Evolutionary conservation across 139 green algal species (phyloP), one percentile per base, ranked within the genome.

Genomic region (Chlamydomonas sp.): DNA sequence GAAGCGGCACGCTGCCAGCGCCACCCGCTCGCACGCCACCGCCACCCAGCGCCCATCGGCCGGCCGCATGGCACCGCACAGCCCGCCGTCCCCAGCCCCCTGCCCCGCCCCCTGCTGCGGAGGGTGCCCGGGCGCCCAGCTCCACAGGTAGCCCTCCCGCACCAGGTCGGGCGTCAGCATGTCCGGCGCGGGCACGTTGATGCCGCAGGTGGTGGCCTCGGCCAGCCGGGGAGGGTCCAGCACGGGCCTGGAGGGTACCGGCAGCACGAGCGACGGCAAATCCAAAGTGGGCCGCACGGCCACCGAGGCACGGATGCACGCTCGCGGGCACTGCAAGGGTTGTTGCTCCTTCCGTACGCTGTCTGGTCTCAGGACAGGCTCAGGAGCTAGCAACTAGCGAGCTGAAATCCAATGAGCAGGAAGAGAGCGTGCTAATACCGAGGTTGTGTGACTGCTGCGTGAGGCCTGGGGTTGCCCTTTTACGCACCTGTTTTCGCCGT

Each of bases 161-260:
- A 89, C 92, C 3, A 91, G 82, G 3, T 71, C 57, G 20, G 94
- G 94, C 3, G 92, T 96, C 2, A 97, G 79, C 68, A 86, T 73
- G 90, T 97, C 95, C 1, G 95, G 94, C 4, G 89, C 90, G 16
- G 95, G 93, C 72, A 93, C 88, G 84, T 96, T 96, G 59, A 96
- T 76, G 60, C 93, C 95, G 75, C 95, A 97, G n/a, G 68, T 78
- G 12, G 90, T 68, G 15, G 94, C 88, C 5, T 79, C 79, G 5
- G 85, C 80, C 72, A 94, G 74, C 20, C 66, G 49, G 16, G 12
- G 1, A 9, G 62, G 3, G 85, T 89, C 76, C 18, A 89, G 66
- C 76, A 84, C 74, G 17, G 84, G 77, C 12, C 84, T 84, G 76
- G 69, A 31, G 1, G 18, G 69, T 49, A 49, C 31, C 31, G 31